Percentiles rank a stretch among this genome's conserved stretches.
These are phyloP conservation scores for Penicillium sumatraense DNA, from an alignment of 2,329 filamentous ascomycete species.

Conservation along the genomic window DNA sequence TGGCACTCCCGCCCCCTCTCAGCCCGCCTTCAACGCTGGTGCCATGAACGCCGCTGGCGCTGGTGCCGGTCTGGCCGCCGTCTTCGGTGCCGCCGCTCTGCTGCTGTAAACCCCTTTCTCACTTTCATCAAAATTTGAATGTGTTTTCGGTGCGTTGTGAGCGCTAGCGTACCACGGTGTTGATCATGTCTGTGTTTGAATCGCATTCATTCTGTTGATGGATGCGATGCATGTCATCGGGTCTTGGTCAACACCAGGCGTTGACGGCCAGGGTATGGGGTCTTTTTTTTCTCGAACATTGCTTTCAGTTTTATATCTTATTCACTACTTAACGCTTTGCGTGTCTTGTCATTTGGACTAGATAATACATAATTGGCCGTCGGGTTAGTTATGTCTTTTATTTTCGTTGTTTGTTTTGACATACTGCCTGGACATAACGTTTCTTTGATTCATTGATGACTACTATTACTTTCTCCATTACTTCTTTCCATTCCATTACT, in stretches of 20 bases:
- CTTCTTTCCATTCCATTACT: not conserved
- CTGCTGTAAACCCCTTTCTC: slow-evolving; percentile 46
- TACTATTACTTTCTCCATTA: not conserved
- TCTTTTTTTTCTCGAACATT: slow-evolving; percentile 1
- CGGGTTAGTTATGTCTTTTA: slow-evolving; percentile 15
- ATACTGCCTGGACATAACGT: slow-evolving; percentile 19
- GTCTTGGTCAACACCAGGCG: slow-evolving; percentile 6
- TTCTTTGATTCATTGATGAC: slow-evolving; percentile 15
- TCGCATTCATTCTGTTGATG: no score
- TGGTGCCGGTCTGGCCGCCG: slow-evolving; percentile 57
- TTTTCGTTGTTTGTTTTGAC: slow-evolving; percentile 10
- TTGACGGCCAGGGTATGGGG: slow-evolving; percentile 8
- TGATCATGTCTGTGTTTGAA: not conserved
- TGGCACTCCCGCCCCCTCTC: slow-evolving; percentile 19
- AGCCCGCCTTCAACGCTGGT: slow-evolving; percentile 52
- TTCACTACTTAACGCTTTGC: slow-evolving; percentile 4
- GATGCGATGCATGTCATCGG: not conserved
- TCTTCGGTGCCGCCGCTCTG: slow-evolving; percentile 57
- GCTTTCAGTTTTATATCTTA: slow-evolving; percentile 8
- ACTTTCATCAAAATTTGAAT: not conserved
- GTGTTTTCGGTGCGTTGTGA: slow-evolving; percentile 3
- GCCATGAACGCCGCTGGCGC: slow-evolving; percentile 54
- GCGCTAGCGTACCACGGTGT: slow-evolving; percentile 1
- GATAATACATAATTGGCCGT: slow-evolving; percentile 48
- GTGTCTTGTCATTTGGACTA: slow-evolving; percentile 22